Evolutionary conservation across 164 flowering plant species (phyloP).

Genomic region (Berberis thunbergii): DNA sequence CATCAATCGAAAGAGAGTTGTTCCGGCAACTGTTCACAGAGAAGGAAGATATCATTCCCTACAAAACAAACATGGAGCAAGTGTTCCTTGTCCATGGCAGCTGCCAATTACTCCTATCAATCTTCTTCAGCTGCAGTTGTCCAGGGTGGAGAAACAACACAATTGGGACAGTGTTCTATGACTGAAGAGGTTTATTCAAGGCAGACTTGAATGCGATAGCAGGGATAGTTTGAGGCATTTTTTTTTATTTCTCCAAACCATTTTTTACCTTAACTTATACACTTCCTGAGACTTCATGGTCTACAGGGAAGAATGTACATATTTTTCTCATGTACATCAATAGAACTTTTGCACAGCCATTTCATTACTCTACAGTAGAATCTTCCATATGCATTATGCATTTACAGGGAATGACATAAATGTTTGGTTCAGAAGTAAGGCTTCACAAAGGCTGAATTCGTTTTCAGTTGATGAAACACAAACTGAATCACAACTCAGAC

Average conservation of each 20-base stretch:
- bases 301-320: not conserved
- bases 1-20: not conserved
- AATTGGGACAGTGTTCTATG: not conserved
- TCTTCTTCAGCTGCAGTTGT: not conserved
- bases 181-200: not conserved
- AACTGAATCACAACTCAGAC: too few relatives aligned
- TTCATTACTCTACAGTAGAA: too few relatives aligned
- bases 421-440: too few relatives aligned
- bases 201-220: not conserved
- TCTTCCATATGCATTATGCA: too few relatives aligned
- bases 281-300: not conserved
- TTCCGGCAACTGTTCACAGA: not conserved
- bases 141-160: not conserved
- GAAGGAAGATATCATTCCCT: not conserved
- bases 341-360: too few relatives aligned
- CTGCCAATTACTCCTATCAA: not conserved
- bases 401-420: too few relatives aligned
- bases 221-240: not conserved
- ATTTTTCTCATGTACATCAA: not conserved
- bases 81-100: constrained; percentile 2
- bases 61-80: not conserved
- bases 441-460: too few relatives aligned
- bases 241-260: not conserved
- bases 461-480: too few relatives aligned
- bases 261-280: not conserved